phyloP scores from a whole-genome alignment of 1,139 yeast genomes.

The Hansenula lynferdii region DNA sequence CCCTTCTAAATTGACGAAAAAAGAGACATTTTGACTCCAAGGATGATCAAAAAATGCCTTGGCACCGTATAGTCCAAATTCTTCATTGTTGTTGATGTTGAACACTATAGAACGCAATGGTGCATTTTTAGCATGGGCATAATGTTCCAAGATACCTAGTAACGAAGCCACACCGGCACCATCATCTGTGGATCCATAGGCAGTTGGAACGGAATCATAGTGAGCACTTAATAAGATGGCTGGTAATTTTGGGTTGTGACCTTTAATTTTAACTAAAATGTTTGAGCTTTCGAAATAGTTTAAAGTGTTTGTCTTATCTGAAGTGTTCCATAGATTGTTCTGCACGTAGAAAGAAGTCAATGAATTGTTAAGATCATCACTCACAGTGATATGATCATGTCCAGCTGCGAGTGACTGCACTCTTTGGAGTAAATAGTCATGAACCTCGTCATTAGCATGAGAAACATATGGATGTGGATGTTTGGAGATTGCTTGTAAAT shows the following conservation, averaged over 20 bases:
- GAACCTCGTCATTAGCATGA: constrained; percentile 69
- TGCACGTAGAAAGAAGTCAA: constrained; percentile 43
- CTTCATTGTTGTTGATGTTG: constrained; percentile 89
- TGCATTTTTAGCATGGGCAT: constrained; percentile 31
- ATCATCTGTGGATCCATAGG: constrained; percentile 88
- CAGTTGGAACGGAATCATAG: constrained; percentile 85
- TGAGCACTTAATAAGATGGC: constrained; percentile 81
- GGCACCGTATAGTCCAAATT: constrained; percentile 86
- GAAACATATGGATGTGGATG: constrained; percentile 77
- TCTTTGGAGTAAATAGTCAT: constrained; percentile 53
- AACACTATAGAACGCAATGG: constrained; percentile 73
- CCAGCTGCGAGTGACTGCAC: constrained; percentile 31
- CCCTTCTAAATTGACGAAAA: constrained; percentile 86
- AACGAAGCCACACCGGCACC: constrained; percentile 89
- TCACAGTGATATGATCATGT: constrained; percentile 26
- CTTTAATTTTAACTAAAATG: constrained; percentile 66
- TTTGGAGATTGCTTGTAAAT: constrained; percentile 61
- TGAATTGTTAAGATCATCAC: constrained; percentile 47
- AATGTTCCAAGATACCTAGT: constrained; percentile 61
- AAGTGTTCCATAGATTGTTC: constrained; percentile 39
- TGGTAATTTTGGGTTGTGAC: constrained; percentile 49
- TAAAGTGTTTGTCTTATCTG: constrained; percentile 37
- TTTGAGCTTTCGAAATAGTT: constrained; percentile 79
- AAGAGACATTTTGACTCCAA: constrained; percentile 61
- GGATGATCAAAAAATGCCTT: constrained; percentile 68